Conservation (phyloP, 2,329 filamentous ascomycete genomes). For the Neofusicoccum sp. region DNA sequence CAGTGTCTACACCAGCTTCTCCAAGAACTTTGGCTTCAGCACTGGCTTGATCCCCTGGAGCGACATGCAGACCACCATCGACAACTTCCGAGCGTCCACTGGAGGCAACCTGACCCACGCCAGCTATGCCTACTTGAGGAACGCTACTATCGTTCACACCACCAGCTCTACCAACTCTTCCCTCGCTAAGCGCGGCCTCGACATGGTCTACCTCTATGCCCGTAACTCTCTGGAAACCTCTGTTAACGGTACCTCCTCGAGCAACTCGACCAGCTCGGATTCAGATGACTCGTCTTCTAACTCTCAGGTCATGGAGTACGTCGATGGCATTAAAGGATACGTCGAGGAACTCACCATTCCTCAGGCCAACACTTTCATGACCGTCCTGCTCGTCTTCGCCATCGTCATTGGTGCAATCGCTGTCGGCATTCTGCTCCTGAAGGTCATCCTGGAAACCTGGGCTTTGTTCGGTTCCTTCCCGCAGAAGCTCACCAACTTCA, state of each 20-base stretch:
- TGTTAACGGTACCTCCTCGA: slow-evolving; percentile 41
- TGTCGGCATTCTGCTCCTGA: slow-evolving; percentile 84
- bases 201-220: slow-evolving; percentile 27
- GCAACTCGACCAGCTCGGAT: slow-evolving; percentile 28
- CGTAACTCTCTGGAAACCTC: slow-evolving; percentile 42
- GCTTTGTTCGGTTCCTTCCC: slow-evolving; percentile 88
- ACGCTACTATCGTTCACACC: slow-evolving; percentile 72
- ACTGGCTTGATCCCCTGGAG: slow-evolving; percentile 82
- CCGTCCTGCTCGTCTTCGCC: slow-evolving; percentile 82
- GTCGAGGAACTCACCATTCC: slow-evolving; percentile 85
- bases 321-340: slow-evolving; percentile 79
- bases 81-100: slow-evolving; percentile 76
- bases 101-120: slow-evolving; percentile 85
- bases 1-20: slow-evolving; percentile 82
- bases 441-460: slow-evolving; percentile 89
- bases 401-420: slow-evolving; percentile 83
- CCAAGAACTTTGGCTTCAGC: slow-evolving; percentile 92
- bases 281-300: slow-evolving; percentile 24
- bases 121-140: slow-evolving; percentile 73
- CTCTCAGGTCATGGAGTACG: slow-evolving; percentile 54
- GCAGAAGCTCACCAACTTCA: slow-evolving; percentile 76
- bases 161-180: slow-evolving; percentile 48
- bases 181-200: slow-evolving; percentile 57
- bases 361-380: slow-evolving; percentile 94
- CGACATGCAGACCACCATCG: slow-evolving; percentile 78